Evolutionary conservation across 805 yeast genomes (phyloP), one percentile per base, ranked within the genome.

Genomic region (Zygosaccharomyces bisporus): DNA sequence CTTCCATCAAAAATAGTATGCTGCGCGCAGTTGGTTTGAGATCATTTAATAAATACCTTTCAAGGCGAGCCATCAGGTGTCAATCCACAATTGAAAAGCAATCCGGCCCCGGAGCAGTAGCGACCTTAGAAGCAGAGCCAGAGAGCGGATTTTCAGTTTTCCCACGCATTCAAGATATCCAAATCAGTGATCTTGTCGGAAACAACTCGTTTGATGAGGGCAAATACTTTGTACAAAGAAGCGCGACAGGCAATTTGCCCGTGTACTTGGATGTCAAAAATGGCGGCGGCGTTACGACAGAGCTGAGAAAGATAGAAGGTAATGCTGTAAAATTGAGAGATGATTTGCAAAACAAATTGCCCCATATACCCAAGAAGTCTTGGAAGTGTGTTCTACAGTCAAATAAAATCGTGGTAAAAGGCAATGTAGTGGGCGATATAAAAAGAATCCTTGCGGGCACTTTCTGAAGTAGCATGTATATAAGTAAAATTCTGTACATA

Each of bases 201-300:
- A 37, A 39, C 7, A 45, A 33, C 32, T 12, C 53, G 12, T 61
- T 61, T 44, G 67, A 63, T 6, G 54, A 55, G 35, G 59, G 58
- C 3, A 55, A 57, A 2, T 70, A 70, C 52, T 62, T 52, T 44
- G 52, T 70, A 9, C 58, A 56, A 34, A 79, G 83, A 61, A 73
- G 86, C 6, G 65, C 74, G 12, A 71, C 68, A 37, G 88, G 91
- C 4, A 80, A 83, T 59, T 71, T 89, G 60, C 96, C 96, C n/a
- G 85, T 88, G 1, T 88, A 88, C 67, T 71, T 76, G 42, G 87
- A 84, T 50, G 64, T 72, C 50, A 86, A 80, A 60, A 49, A 52
- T 19, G 77, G 79, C 48, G 77, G 80, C 18, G 81, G 79, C 48
- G 67, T 73, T n/a, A 75, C 76, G 55, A 88, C 96, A 0, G 89